phyloP scores from a whole-genome alignment of 106 monocot species.

The Xerophyta viscosa region DNA sequence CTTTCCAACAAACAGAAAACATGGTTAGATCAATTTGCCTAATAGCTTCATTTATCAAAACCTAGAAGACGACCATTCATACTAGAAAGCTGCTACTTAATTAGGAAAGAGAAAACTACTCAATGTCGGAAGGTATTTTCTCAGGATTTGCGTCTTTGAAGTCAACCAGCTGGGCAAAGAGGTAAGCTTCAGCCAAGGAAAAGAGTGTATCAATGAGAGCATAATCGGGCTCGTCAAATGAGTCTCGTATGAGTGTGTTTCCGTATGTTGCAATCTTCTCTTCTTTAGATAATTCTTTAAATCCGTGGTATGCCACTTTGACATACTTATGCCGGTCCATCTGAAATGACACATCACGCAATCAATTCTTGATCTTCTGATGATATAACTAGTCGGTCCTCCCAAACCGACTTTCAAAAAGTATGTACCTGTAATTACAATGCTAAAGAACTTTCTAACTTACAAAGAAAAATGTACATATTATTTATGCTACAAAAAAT shows the following conservation, averaged over 20 bases:
- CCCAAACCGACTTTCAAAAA: no score
- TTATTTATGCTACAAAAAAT: no score
- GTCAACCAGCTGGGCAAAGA: conserved; percentile 96
- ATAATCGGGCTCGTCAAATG: conserved; percentile 99
- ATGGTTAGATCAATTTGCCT: no score
- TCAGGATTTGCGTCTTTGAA: conserved; percentile 73
- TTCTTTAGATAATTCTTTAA: conserved; percentile 79
- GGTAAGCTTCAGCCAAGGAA: conserved; percentile 94
- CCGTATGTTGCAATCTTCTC: conserved; percentile 83
- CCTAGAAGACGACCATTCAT: no score
- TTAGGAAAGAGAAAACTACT: conserved; percentile 34
- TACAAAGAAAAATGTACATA: no score
- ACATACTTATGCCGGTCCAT: conserved; percentile 99
- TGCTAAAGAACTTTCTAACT: no score
- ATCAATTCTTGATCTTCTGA: no score
- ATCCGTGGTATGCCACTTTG: conserved; percentile 93
- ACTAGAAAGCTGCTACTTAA: conserved; percentile 1
- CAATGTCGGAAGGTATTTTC: conserved; percentile 59
- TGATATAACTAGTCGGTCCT: no score
- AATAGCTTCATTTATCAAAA: no score
- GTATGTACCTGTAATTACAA: no score
- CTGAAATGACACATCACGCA: conserved; percentile 25
- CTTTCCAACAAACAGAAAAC: no score
- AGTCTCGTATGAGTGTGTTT: conserved; percentile 72
- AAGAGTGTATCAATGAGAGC: conserved; percentile 95